Conservation (phyloP, 2,329 filamentous ascomycete species). For the Lasiodiplodia sp. region DNA sequence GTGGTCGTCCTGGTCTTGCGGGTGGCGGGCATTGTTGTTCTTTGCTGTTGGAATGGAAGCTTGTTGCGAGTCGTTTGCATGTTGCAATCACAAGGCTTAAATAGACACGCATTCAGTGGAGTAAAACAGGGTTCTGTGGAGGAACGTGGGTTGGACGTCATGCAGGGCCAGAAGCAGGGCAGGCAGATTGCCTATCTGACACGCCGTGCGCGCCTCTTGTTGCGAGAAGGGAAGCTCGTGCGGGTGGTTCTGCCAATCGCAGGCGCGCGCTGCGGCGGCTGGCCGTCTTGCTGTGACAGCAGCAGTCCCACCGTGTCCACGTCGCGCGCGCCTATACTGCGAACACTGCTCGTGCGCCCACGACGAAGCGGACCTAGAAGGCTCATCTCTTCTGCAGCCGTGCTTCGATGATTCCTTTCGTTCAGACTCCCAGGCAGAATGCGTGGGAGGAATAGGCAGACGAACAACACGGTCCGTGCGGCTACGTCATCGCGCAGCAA, state of each 20-base stretch:
- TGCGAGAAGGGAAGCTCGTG: constrained; percentile 1
- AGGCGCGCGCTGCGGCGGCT: neutral
- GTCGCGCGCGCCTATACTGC: constrained; percentile 17
- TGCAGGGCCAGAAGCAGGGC: constrained; percentile 27
- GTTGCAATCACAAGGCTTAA: neutral
- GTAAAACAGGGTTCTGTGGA: constrained; percentile 25
- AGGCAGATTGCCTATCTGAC: constrained; percentile 10
- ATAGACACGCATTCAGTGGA: neutral
- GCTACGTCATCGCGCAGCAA: constrained; percentile 12
- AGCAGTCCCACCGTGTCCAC: constrained; percentile 4
- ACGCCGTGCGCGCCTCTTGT: neutral
- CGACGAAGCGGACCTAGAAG: neutral
- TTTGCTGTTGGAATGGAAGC: constrained; percentile 14
- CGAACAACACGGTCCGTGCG: constrained; percentile 2
- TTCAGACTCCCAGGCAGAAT: neutral
- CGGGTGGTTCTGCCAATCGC: constrained; percentile 10
- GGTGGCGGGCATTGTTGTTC: constrained; percentile 36
- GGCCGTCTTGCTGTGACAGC: neutral
- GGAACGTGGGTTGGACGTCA: constrained; percentile 27
- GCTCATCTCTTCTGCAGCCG: neutral
- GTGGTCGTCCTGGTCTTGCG: constrained; percentile 46
- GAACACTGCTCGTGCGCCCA: neutral
- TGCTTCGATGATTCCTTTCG: neutral
- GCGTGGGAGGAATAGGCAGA: neutral
- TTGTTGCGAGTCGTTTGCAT: constrained; percentile 5